phyloP scores from a whole-genome alignment of 352 stramenopile species.

The Phytophthora pluvialis region DNA sequence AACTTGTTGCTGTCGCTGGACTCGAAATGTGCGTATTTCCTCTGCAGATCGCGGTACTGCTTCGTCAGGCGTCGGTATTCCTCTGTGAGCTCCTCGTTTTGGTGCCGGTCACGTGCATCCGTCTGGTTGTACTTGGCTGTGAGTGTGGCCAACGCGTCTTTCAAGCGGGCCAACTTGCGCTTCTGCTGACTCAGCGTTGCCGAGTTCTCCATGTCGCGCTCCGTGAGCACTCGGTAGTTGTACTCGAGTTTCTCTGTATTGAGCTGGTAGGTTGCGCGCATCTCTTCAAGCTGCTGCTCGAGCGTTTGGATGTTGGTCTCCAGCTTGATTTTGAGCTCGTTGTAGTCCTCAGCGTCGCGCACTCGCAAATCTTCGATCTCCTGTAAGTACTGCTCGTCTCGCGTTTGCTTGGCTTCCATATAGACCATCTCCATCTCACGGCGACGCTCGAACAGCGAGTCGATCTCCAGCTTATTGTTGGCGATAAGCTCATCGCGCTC shows the following conservation, averaged over 20 bases:
- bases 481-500: constrained; percentile 91
- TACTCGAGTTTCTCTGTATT: constrained; percentile 98
- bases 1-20: constrained; percentile 88
- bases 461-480: constrained; percentile 91
- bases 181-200: constrained; percentile 93
- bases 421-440: constrained; percentile 94
- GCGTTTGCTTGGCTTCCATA: constrained; percentile 92
- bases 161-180: constrained; percentile 92
- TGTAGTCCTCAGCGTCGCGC: constrained; percentile 94
- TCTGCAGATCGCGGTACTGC: constrained; percentile 96
- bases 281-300: constrained; percentile 96
- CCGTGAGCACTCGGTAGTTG: constrained; percentile 95
- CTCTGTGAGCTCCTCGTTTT: constrained; percentile 94
- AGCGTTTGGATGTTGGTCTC: constrained; percentile 97
- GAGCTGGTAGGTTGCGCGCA: constrained; percentile 95
- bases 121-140: constrained; percentile 94
- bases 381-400: constrained; percentile 88
- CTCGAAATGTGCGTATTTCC: constrained; percentile 95
- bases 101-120: constrained; percentile 83
- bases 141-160: constrained; percentile 90
- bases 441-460: constrained; percentile 92
- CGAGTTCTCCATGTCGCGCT: constrained; percentile 96
- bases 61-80: constrained; percentile 94
- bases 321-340: constrained; percentile 96
- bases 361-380: constrained; percentile 93